A percentile compares a stretch with the other conserved stretches of the same genome.
phyloP scores from a whole-genome alignment of 495 filamentous ascomycete species.

The Rostrohypoxylon terebratum region DNA sequence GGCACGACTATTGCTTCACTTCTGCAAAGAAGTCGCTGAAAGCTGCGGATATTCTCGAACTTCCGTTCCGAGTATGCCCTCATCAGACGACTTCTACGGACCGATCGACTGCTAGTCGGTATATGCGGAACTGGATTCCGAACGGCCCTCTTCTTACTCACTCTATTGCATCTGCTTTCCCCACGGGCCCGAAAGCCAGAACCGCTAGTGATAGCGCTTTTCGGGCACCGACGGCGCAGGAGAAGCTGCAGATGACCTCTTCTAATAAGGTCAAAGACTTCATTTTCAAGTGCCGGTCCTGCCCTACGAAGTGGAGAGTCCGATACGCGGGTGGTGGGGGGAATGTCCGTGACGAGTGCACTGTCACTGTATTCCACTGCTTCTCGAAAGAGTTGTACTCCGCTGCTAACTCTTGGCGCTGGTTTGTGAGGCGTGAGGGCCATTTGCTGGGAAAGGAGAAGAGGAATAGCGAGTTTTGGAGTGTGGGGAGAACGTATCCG shows the following conservation, averaged over 20 bases:
- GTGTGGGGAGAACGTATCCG: background rate
- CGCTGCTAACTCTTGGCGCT: background rate
- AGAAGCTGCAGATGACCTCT: background rate
- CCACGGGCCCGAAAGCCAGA: background rate
- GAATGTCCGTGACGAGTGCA: background rate
- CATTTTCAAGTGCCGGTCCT: background rate
- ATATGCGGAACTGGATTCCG: background rate
- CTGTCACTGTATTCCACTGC: background rate
- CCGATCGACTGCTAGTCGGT: background rate
- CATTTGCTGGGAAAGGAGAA: background rate
- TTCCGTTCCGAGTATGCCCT: constrained; percentile 4
- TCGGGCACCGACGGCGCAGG: background rate
- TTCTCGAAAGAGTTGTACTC: constrained; percentile 5
- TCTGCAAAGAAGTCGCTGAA: background rate
- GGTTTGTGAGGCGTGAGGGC: constrained; percentile 1
- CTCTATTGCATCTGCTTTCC: constrained; percentile 8
- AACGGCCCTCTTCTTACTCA: constrained; percentile 12
- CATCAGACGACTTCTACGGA: background rate
- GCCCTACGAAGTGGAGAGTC: constrained; percentile 4
- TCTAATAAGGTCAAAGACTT: background rate
- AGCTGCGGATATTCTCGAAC: background rate
- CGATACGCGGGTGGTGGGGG: background rate
- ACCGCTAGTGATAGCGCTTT: background rate
- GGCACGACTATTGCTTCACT: constrained; percentile 5
- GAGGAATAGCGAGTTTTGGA: constrained; percentile 13